Evolutionary conservation across 306 rosid species (phyloP), one percentile per base, ranked within the genome.

Genomic region (Nissolia schottii): DNA sequence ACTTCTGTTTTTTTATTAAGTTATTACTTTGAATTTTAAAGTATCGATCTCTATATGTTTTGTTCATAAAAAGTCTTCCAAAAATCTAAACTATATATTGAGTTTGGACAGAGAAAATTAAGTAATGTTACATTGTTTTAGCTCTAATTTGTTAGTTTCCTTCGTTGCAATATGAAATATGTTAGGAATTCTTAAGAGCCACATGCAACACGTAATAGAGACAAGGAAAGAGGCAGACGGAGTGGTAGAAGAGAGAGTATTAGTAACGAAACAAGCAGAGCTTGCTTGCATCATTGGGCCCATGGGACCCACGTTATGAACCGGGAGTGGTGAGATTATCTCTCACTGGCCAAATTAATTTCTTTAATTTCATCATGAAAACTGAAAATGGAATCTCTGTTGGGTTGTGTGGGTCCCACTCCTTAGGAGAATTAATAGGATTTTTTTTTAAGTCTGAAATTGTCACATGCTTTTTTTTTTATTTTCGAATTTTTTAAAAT

Each of bases 171-270:
- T 2, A 34, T 22, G 68, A 32, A 38, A 46, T 23, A 76, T 9
- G 5, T 46, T 67, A 25, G 35, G 63, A 23, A 53, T 25, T 58
- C 6, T 24, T 5, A n/a, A 77, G 24, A 77, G 50, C 81, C 76
- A 77, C 81, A 77, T 27, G 49, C 20, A 49, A n/a, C 28, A 29
- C 41, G 58, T 34, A 67, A 28, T 56, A 49, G 28, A 60, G 71
- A 68, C 64, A 68, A 18, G 4, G 25, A 46, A 18, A 15, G 46
- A 58, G 51, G 51, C 15, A 20, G 29, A 74, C 41, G n/a, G 69
- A 49, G 16, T 12, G 16, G 6, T 11, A 57, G 50, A 13, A 29
- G 13, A 19, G 48, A 4, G 16, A 61, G 3, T 23, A 41, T 2
- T 24, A 38, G 67, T 15, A 29, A 13, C 18, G 1, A 18, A 10